phyloP scores from a whole-genome alignment of 2,329 filamentous ascomycete species.

The Epichloe uncinata region DNA sequence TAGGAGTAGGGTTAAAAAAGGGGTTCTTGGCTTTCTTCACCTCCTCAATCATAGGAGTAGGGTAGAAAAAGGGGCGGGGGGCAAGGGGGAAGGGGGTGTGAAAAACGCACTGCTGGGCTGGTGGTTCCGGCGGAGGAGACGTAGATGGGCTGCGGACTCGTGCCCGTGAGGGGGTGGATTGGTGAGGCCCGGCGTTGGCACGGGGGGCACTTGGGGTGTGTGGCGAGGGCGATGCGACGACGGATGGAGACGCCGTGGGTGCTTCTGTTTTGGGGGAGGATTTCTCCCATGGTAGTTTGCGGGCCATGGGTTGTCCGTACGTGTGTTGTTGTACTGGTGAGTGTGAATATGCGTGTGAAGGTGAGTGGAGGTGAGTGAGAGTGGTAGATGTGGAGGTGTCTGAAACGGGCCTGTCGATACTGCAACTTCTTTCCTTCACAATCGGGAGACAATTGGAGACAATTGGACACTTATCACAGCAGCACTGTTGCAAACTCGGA shows the following conservation, averaged over 20 bases:
- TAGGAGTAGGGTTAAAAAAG: no score
- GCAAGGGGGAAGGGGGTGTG: no score
- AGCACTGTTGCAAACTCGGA: no score
- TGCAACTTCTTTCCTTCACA: no score
- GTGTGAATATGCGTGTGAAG: background rate
- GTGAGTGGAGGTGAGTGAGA: constrained; percentile 1
- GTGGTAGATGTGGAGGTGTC: background rate
- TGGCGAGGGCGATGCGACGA: background rate
- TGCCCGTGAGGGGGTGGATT: background rate
- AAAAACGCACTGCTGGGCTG: constrained; percentile 28
- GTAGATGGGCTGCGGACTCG: constrained; percentile 29
- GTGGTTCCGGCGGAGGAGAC: constrained; percentile 37
- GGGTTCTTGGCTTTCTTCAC: no score
- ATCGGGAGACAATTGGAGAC: no score
- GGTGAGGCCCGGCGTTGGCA: background rate
- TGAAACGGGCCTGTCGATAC: no score
- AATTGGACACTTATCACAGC: no score
- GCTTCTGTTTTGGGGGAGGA: background rate
- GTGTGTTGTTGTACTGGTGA: background rate
- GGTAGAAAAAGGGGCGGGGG: no score
- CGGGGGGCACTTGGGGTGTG: no score
- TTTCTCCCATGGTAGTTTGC: constrained; percentile 6
- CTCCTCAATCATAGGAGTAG: no score
- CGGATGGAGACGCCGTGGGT: no score
- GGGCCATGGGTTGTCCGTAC: background rate